Percentiles rank a stretch among this genome's conserved stretches.
Conservation (phyloP, 768 basidiomycete species). For the Hydnum rufescens region DNA sequence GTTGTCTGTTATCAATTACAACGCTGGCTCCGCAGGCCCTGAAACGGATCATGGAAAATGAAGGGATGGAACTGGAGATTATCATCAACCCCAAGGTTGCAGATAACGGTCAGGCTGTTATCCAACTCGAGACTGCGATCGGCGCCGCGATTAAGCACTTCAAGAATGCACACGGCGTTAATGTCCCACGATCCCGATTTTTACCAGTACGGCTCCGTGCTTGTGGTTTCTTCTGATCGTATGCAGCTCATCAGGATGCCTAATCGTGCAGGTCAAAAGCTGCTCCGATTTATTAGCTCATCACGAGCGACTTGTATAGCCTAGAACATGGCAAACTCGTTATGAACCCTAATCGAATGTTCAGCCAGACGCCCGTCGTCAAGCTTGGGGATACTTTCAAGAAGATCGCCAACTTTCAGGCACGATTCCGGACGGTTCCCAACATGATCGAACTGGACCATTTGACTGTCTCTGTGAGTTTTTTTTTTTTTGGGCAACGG, state of each 20-base stretch:
- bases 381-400: constrained; percentile 96
- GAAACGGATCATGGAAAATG: constrained; percentile 79
- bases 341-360: constrained; percentile 68
- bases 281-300: constrained; percentile 75
- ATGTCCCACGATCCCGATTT: constrained; percentile 88
- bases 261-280: constrained; percentile 26
- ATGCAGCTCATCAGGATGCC: background rate
- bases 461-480: constrained; percentile 50
- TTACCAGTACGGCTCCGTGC: constrained; percentile 42
- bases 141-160: constrained; percentile 92
- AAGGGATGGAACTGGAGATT: constrained; percentile 76
- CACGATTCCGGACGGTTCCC: constrained; percentile 89
- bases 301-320: constrained; percentile 87
- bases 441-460: constrained; percentile 83
- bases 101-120: constrained; percentile 69
- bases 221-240: background rate
- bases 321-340: constrained; percentile 73
- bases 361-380: constrained; percentile 73
- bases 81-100: constrained; percentile 82
- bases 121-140: constrained; percentile 77
- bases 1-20: background rate
- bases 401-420: constrained; percentile 85
- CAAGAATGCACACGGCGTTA: constrained; percentile 78
- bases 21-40: constrained; percentile 31
- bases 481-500: background rate